A percentile compares a stretch with the other conserved stretches of the same genome.
Evolutionary conservation across 208 protist species (phyloP).

Genomic region (Trypanosomatidae sp.): DNA sequence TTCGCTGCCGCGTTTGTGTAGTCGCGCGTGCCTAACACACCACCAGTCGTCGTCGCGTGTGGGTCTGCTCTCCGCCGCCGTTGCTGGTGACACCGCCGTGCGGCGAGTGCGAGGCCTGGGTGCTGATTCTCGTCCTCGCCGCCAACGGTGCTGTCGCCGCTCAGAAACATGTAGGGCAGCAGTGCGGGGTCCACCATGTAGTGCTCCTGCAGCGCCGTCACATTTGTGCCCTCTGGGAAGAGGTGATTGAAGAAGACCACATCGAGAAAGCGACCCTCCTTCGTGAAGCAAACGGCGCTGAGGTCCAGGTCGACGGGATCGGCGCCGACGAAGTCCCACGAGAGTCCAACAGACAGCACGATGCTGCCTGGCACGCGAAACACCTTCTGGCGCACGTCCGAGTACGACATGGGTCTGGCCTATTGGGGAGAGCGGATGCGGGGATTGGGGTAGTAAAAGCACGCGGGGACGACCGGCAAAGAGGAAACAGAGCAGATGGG

Average conservation of each 20-base stretch:
- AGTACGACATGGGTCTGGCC: constrained; percentile 27
- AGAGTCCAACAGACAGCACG: constrained; percentile 67
- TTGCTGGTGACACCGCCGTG: constrained; percentile 34
- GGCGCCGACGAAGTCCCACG: constrained; percentile 76
- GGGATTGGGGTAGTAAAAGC: neutral
- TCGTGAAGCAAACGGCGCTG: constrained; percentile 77
- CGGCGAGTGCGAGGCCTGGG: constrained; percentile 51
- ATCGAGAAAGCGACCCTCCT: constrained; percentile 72
- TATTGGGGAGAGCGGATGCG: neutral
- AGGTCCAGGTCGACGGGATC: constrained; percentile 82
- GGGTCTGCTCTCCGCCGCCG: neutral
- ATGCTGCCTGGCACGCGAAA: constrained; percentile 74
- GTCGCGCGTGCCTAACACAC: constrained; percentile 23
- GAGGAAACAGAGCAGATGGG: constrained; percentile 7
- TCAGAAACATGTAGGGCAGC: constrained; percentile 84
- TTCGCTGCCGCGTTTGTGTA: constrained; percentile 34
- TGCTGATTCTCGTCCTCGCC: constrained; percentile 83
- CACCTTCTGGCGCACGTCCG: constrained; percentile 79
- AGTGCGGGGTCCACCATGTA: constrained; percentile 44
- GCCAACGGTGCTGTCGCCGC: constrained; percentile 76
- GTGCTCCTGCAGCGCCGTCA: constrained; percentile 39
- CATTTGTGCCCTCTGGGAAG: constrained; percentile 57
- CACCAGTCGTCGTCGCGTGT: neutral
- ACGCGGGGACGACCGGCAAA: neutral
- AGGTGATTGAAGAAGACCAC: constrained; percentile 88